Conservation (phyloP, 371 early-diverging fungal species). For the Syncephalis fuscata region DNA sequence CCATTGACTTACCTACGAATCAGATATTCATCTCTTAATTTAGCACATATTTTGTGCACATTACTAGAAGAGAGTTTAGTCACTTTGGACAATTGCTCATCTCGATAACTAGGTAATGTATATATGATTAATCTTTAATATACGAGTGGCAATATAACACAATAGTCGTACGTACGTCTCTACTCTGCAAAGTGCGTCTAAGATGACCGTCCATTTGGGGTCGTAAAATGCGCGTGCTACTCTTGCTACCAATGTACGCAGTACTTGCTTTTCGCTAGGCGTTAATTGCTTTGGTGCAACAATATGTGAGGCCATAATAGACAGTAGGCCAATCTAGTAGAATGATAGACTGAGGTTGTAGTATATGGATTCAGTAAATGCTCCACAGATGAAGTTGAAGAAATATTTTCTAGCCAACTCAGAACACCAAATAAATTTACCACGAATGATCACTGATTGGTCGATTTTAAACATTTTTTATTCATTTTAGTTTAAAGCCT, state of each 20-base stretch:
- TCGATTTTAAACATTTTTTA: too few species aligned
- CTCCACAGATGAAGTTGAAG: too few species aligned
- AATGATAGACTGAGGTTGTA: too few species aligned
- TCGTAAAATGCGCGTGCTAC: slow-evolving; percentile 80
- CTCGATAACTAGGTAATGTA: slow-evolving; percentile 28
- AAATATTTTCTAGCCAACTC: too few species aligned
- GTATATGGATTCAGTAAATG: too few species aligned
- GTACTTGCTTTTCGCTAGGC: slow-evolving; percentile 10
- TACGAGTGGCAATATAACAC: not conserved
- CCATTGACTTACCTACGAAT: slow-evolving; percentile 51
- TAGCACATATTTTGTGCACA: slow-evolving; percentile 61
- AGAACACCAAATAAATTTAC: too few species aligned
- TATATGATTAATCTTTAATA: slow-evolving; percentile 4
- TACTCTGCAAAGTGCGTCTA: slow-evolving; percentile 57
- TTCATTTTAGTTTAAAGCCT: too few species aligned
- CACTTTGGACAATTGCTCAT: slow-evolving; percentile 57
- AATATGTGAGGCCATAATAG: too few species aligned
- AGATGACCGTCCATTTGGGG: slow-evolving; percentile 55
- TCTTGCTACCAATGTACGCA: slow-evolving; percentile 54
- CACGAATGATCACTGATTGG: too few species aligned
- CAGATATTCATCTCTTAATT: slow-evolving; percentile 53
- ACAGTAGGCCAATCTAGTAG: too few species aligned
- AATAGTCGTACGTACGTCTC: slow-evolving; percentile 17
- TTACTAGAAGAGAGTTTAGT: slow-evolving; percentile 54
- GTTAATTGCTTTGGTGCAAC: too few species aligned